Evolutionary conservation across 129 eudicot species (phyloP).

Genomic region (Flaveria bidentis): DNA sequence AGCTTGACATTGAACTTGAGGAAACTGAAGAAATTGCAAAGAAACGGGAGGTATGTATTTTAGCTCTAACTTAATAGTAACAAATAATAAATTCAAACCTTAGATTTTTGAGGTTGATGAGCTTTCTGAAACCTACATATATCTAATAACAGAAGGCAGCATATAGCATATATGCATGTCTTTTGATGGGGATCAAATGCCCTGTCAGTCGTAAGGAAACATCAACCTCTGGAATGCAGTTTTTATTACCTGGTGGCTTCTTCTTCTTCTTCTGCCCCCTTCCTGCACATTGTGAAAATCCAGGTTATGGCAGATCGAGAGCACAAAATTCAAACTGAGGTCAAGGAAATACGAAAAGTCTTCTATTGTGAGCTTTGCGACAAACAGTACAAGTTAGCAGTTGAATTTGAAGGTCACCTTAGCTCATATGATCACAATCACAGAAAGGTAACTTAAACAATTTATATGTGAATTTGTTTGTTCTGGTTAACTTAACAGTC

Average conservation of each 20-base stretch:
- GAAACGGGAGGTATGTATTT: conserved; percentile 87
- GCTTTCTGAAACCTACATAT: conserved; percentile 61
- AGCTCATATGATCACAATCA: conserved; percentile 99
- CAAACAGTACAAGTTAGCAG: conserved; percentile 97
- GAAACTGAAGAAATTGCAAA: conserved; percentile 85
- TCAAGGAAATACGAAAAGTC: conserved; percentile 87
- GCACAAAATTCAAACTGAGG: conserved; percentile 90
- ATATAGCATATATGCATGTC: conserved; percentile 83
- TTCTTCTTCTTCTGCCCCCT: conserved; percentile 85
- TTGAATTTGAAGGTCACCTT: conserved; percentile 96
- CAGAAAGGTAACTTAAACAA: conserved; percentile 57
- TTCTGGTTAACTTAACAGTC: not conserved
- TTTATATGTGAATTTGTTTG: not conserved
- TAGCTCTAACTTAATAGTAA: conserved; percentile 19
- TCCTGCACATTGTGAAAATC: conserved; percentile 96
- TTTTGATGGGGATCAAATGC: conserved; percentile 77
- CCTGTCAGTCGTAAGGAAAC: conserved; percentile 43
- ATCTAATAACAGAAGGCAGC: conserved; percentile 94
- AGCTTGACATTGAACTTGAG: conserved; percentile 89
- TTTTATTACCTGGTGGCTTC: conserved; percentile 95
- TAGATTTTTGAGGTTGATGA: conserved; percentile 55
- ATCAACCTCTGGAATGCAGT: conserved; percentile 86
- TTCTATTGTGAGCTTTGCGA: conserved; percentile 97
- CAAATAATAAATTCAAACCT: conserved; percentile 15
- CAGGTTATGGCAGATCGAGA: conserved; percentile 99